A percentile compares a stretch with the other conserved stretches of the same genome.
These are phyloP conservation scores for Oropetium thomaeum DNA, from an alignment of 176 grass and related monocot species.

Conservation along the genomic window DNA sequence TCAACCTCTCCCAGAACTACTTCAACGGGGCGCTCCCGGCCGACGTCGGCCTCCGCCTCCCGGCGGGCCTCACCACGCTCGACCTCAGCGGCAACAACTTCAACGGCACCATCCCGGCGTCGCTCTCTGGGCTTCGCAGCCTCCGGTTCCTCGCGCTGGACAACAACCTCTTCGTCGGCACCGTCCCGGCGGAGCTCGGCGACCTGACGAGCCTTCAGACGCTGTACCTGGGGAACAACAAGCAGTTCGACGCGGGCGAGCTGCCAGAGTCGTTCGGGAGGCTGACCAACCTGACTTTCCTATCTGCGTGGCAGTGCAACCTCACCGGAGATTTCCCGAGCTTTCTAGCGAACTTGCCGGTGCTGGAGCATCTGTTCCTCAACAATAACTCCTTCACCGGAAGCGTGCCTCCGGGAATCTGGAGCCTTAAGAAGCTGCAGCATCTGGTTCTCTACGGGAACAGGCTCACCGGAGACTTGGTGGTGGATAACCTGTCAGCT, in stretches of 20 bases:
- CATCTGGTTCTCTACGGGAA: neutral
- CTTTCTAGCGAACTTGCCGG: conserved; percentile 26
- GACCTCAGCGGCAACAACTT: conserved; percentile 37
- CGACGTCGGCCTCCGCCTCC: conserved; percentile 35
- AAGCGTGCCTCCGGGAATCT: conserved; percentile 52
- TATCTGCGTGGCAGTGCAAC: neutral
- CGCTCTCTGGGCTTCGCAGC: conserved; percentile 29
- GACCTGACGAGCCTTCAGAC: conserved; percentile 30
- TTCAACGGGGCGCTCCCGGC: conserved; percentile 47
- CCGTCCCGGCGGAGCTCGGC: conserved; percentile 48
- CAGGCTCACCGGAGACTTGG: conserved; percentile 31
- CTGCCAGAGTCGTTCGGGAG: conserved; percentile 59
- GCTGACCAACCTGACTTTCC: conserved; percentile 10
- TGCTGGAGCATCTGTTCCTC: conserved; percentile 35
- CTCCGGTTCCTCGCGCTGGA: conserved; percentile 32
- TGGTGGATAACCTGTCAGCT: conserved; percentile 22
- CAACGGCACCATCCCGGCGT: conserved; percentile 38
- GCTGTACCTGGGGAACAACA: conserved; percentile 32
- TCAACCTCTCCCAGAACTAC: conserved; percentile 50
- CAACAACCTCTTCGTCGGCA: conserved; percentile 35
- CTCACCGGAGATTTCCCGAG: conserved; percentile 45
- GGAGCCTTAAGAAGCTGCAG: conserved; percentile 52
- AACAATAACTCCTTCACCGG: conserved; percentile 30
- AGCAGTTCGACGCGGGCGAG: conserved; percentile 7
- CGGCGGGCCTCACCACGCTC: conserved; percentile 31